Conservation (phyloP, 202 grass and related monocot genomes). For the Carex arenaria region DNA sequence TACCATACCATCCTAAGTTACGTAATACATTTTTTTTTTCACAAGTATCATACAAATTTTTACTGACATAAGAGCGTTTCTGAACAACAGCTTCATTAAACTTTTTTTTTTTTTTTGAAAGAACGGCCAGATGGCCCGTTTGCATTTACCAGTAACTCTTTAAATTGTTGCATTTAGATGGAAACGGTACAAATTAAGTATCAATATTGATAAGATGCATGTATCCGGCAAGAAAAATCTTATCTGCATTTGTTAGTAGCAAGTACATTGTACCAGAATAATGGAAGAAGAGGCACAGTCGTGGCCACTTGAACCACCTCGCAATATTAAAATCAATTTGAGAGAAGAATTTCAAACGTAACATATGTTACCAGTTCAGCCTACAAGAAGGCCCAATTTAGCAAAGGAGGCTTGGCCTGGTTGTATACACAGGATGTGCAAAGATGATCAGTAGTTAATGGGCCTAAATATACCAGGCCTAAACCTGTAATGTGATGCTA, state of each 20-base stretch:
- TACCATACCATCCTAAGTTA: not conserved
- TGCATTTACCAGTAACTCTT: no score
- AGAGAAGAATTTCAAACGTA: not conserved
- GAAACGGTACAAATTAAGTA: not conserved
- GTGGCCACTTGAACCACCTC: slow-evolving; percentile 1
- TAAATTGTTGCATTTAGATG: not conserved
- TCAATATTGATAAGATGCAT: not conserved
- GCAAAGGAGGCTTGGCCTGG: not conserved
- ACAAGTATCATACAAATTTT: not conserved
- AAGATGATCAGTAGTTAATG: not conserved
- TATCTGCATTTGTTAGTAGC: not conserved
- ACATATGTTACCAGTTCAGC: not conserved
- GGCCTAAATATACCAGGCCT: not conserved
- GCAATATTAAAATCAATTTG: not conserved
- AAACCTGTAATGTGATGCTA: not conserved
- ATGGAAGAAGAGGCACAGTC: not conserved
- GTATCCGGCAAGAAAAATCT: not conserved
- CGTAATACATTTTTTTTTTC: not conserved
- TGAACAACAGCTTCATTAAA: not conserved
- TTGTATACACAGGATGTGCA: not conserved
- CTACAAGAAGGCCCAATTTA: not conserved
- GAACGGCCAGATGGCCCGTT: no score
- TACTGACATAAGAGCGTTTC: not conserved
- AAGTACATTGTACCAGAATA: not conserved
- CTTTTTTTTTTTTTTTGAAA: no score